A percentile compares a stretch with the other conserved stretches of the same genome.
phyloP scores from a whole-genome alignment of 2,329 filamentous ascomycete genomes.

The Xylariaceae sp. region DNA sequence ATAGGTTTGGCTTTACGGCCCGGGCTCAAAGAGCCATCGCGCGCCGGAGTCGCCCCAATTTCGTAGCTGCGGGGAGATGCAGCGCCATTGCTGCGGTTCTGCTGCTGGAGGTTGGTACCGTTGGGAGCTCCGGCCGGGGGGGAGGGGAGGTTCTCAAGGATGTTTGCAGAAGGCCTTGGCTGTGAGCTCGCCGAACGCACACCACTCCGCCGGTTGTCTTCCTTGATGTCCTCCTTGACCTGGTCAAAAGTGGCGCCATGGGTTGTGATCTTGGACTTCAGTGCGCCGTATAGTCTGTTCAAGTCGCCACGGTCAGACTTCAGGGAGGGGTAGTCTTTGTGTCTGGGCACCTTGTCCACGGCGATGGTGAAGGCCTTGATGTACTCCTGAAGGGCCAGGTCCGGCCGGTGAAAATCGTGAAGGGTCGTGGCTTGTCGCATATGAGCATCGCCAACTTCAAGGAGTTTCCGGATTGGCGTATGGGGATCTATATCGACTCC shows the following conservation, averaged over 20 bases:
- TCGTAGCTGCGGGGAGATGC: neutral
- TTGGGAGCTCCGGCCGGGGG: constrained; percentile 9
- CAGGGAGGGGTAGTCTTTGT: constrained; percentile 64
- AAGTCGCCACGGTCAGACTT: constrained; percentile 45
- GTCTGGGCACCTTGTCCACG: constrained; percentile 66
- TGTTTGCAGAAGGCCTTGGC: constrained; percentile 4
- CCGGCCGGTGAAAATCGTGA: constrained; percentile 57
- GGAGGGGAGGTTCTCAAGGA: constrained; percentile 9
- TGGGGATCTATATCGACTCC: constrained; percentile 39
- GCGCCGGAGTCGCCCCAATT: too few species aligned
- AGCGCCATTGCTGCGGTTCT: neutral
- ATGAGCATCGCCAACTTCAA: constrained; percentile 44
- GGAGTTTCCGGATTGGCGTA: constrained; percentile 44
- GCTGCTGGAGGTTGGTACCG: constrained; percentile 1
- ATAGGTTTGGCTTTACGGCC: constrained; percentile 35
- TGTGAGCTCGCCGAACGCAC: constrained; percentile 35
- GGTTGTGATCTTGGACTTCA: constrained; percentile 43
- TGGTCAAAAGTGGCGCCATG: constrained; percentile 44
- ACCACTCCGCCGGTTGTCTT: constrained; percentile 57
- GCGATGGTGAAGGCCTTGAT: constrained; percentile 74
- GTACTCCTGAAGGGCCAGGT: constrained; percentile 76
- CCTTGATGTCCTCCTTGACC: constrained; percentile 56
- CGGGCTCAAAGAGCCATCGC: too few species aligned
- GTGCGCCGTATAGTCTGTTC: constrained; percentile 37
- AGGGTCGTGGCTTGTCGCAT: constrained; percentile 54